Evolutionary conservation across 306 rosid genomes (phyloP).

Genomic region (Adenanthera pavonina): DNA sequence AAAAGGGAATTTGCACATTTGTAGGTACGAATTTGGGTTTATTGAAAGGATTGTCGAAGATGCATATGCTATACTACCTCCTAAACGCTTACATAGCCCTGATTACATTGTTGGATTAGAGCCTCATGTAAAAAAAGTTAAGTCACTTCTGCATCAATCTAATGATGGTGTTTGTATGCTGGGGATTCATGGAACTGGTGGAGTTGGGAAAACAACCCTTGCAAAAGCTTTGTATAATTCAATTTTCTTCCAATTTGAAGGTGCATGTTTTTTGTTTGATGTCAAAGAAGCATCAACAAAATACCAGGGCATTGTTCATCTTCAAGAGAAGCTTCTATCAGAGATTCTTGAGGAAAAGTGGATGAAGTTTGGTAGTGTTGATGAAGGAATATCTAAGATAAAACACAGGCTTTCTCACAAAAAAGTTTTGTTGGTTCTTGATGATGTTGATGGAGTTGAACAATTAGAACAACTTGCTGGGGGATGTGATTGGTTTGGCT

Average conservation of each 20-base stretch:
- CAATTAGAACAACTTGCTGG: background rate
- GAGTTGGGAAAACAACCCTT: background rate
- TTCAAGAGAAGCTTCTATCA: background rate
- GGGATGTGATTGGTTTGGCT: background rate
- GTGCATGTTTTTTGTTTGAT: background rate
- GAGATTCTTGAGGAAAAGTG: background rate
- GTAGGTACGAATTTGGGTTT: background rate
- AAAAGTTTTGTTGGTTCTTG: background rate
- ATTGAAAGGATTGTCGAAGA: background rate
- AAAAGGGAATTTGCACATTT: background rate
- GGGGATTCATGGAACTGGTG: background rate
- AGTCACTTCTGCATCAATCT: background rate
- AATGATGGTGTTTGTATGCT: background rate
- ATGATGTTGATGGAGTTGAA: background rate
- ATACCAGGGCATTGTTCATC: background rate
- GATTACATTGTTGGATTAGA: background rate
- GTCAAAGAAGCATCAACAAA: background rate
- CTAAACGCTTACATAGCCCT: background rate
- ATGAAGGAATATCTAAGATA: background rate
- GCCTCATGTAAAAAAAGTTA: background rate
- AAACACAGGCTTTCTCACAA: background rate
- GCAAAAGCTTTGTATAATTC: background rate
- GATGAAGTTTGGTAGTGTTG: background rate
- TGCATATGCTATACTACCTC: background rate
- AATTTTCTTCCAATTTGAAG: background rate